Evolutionary conservation across 2,329 filamentous ascomycete genomes (phyloP).

Genomic region (Colletotrichum sidae): DNA sequence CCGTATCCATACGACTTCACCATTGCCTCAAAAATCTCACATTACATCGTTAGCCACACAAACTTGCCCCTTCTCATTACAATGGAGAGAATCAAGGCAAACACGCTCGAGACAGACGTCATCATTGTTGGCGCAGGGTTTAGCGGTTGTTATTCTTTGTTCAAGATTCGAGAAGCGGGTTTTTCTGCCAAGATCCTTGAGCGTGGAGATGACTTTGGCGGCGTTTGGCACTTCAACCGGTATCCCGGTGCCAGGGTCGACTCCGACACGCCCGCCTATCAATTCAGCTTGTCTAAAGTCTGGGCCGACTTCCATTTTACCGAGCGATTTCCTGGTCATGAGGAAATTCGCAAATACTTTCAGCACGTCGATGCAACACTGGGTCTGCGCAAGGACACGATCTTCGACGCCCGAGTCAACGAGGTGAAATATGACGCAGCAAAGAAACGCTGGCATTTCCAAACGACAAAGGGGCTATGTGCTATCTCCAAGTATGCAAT

Average conservation of each 20-base stretch:
- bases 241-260: constrained; percentile 58
- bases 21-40: too few relatives aligned
- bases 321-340: constrained; percentile 49
- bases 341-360: constrained; percentile 59
- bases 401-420: constrained; percentile 57
- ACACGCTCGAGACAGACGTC: constrained; percentile 33
- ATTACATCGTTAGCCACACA: too few relatives aligned
- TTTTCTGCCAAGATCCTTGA: constrained; percentile 52
- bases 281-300: constrained; percentile 50
- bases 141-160: constrained; percentile 43
- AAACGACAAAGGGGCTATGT: constrained; percentile 51
- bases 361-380: constrained; percentile 56
- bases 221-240: constrained; percentile 30
- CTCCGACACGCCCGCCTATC: constrained; percentile 47
- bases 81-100: too few relatives aligned
- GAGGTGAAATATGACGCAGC: constrained; percentile 52
- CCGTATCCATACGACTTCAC: too few relatives aligned
- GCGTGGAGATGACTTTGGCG: constrained; percentile 39
- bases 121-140: constrained; percentile 42
- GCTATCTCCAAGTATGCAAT: constrained; percentile 56
- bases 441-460: constrained; percentile 55
- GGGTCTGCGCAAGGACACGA: constrained; percentile 55
- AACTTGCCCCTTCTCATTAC: too few relatives aligned
- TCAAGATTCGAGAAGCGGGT: constrained; percentile 49
- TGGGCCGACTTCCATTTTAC: constrained; percentile 59